These are phyloP conservation scores for Boletus rubescentipes DNA, from an alignment of 768 basidiomycete species.

Conservation along the genomic window DNA sequence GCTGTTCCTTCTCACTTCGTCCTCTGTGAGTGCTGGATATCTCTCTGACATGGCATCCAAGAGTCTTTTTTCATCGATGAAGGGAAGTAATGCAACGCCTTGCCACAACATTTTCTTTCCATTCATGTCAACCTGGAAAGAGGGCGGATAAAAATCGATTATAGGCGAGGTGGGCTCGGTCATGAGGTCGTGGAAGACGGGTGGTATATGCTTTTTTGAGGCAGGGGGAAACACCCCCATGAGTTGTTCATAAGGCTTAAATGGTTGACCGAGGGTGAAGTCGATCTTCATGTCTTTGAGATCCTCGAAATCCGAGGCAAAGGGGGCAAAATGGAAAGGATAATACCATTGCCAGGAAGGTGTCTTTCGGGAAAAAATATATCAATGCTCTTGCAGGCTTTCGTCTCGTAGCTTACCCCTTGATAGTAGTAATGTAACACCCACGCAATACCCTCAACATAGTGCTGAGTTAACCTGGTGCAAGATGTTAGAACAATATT, in stretches of 20 bases:
- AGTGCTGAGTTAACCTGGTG: conserved; percentile 71
- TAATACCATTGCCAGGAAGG: conserved; percentile 99
- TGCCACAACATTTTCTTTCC: conserved; percentile 99
- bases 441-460: conserved; percentile 95
- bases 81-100: conserved; percentile 93
- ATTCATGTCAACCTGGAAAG: conserved; percentile 99
- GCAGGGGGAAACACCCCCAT: conserved; percentile 95
- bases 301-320: conserved; percentile 90
- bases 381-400: conserved; percentile 12
- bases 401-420: conserved; percentile 59
- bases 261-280: conserved; percentile 82
- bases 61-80: conserved; percentile 85
- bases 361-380: conserved; percentile 46
- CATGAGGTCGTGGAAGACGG: conserved; percentile 87
- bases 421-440: conserved; percentile 98
- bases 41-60: conserved; percentile 76
- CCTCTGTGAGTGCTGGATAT: conserved; percentile 68
- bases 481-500: conserved; percentile 7
- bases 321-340: conserved; percentile 97
- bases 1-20: conserved; percentile 79
- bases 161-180: conserved; percentile 84
- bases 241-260: conserved; percentile 95
- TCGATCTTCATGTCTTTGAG: conserved; percentile 74
- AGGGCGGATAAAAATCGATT: conserved; percentile 90
- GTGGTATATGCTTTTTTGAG: conserved; percentile 87